Evolutionary conservation across 1,284 basidiomycete species (phyloP).

Genomic region (Pterulicium gracile): DNA sequence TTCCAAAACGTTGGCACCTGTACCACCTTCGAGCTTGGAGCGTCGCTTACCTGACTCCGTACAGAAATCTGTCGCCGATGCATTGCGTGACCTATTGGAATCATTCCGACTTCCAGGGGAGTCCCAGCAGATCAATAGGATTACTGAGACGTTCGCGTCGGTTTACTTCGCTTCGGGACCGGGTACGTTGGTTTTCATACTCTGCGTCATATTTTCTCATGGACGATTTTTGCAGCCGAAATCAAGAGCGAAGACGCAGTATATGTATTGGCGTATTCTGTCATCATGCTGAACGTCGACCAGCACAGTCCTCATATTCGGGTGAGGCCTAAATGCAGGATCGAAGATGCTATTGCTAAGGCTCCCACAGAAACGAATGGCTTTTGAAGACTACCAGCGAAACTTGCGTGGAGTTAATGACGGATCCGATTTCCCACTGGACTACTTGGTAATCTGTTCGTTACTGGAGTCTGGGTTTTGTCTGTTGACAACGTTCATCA

Average conservation of each 20-base stretch:
- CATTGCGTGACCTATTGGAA: constrained; percentile 90
- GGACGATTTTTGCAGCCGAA: constrained; percentile 41
- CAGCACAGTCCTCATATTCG: constrained; percentile 93
- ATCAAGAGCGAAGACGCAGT: constrained; percentile 90
- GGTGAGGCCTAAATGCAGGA: constrained; percentile 30
- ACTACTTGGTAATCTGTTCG: constrained; percentile 57
- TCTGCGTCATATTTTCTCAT: constrained; percentile 5
- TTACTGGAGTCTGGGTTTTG: constrained; percentile 5
- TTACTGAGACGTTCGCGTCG: constrained; percentile 92
- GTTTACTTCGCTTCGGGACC: constrained; percentile 83
- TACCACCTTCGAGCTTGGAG: constrained; percentile 3
- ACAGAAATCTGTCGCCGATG: constrained; percentile 90
- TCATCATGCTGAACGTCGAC: constrained; percentile 99
- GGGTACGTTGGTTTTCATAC: constrained; percentile 31
- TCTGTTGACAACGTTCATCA: constrained; percentile 19
- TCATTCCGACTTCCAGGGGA: constrained; percentile 94
- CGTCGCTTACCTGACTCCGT: not conserved
- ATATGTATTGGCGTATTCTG: constrained; percentile 90
- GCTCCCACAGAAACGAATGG: constrained; percentile 81
- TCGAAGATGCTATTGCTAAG: constrained; percentile 10
- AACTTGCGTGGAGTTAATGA: constrained; percentile 94
- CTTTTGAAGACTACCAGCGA: constrained; percentile 86
- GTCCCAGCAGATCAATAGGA: constrained; percentile 87
- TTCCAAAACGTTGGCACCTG: constrained; percentile 67
- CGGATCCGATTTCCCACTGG: constrained; percentile 72